Conservation (phyloP, 805 yeast genomes). For the Hemisphaericaspora nanyangensis region DNA sequence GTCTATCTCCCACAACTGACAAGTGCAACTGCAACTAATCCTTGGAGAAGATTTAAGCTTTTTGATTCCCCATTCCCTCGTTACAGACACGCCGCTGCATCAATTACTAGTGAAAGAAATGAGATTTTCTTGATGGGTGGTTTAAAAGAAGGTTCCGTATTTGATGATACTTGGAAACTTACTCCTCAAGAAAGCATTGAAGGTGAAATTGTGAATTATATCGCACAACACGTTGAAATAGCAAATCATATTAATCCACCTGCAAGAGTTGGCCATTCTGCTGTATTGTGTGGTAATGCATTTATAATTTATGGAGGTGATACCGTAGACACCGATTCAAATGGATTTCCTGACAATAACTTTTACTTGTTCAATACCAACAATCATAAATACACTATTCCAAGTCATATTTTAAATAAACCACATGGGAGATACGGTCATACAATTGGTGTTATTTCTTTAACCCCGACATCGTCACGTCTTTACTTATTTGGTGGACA, state of each 20-base stretch:
- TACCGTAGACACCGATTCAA: constrained; percentile 73
- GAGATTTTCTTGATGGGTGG: constrained; percentile 94
- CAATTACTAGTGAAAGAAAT: constrained; percentile 67
- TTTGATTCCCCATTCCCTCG: constrained; percentile 87
- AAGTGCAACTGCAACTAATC: constrained; percentile 29
- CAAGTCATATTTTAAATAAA: constrained; percentile 45
- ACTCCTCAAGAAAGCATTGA: constrained; percentile 40
- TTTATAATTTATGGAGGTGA: constrained; percentile 96
- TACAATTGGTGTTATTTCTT: constrained; percentile 71
- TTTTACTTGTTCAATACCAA: constrained; percentile 74
- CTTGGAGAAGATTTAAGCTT: constrained; percentile 66
- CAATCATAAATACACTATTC: constrained; percentile 42
- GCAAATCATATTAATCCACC: constrained; percentile 82
- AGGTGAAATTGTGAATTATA: constrained; percentile 20
- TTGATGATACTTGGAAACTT: constrained; percentile 93
- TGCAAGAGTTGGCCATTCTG: constrained; percentile 94
- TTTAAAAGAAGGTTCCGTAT: constrained; percentile 83
- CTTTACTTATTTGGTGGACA: constrained; percentile 94
- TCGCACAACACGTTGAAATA: constrained; percentile 31
- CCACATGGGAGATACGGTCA: constrained; percentile 96
- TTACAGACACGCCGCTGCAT: constrained; percentile 86
- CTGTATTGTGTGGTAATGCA: constrained; percentile 90
- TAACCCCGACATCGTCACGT: constrained; percentile 40
- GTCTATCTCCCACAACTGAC: constrained; percentile 3
- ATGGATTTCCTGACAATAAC: constrained; percentile 82